Evolutionary conservation across 208 protist genomes (phyloP).

Genomic region (Angomonas deanei): DNA sequence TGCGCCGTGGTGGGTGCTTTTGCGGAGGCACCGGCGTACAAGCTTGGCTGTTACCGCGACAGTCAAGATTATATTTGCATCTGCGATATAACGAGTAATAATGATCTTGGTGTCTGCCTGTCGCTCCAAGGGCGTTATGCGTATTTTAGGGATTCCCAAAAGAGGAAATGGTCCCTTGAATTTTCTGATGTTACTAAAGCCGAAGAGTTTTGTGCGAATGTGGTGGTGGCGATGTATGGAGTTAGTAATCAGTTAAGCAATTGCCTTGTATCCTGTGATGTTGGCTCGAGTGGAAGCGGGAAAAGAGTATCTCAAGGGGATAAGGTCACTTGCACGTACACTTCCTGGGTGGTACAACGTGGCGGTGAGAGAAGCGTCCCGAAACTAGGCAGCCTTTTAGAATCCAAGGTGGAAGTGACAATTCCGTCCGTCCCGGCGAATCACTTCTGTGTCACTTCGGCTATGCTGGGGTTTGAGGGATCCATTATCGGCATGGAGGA

Average conservation of each 20-base stretch:
- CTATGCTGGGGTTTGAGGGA: constrained; percentile 79
- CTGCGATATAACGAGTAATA: constrained; percentile 48
- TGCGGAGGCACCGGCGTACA: constrained; percentile 32
- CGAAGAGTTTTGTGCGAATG: constrained; percentile 49
- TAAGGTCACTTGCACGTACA: constrained; percentile 41
- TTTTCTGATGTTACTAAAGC: constrained; percentile 37
- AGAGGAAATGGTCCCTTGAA: constrained; percentile 54
- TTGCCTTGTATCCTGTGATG: constrained; percentile 52
- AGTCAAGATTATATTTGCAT: constrained; percentile 69
- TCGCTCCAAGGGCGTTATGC: constrained; percentile 51
- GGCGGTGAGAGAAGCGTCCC: constrained; percentile 20
- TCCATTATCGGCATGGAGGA: constrained; percentile 67
- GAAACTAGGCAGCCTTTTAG: constrained; percentile 57
- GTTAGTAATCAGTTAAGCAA: constrained; percentile 43
- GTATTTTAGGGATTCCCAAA: constrained; percentile 67
- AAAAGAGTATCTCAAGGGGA: constrained; percentile 57
- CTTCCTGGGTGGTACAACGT: constrained; percentile 58
- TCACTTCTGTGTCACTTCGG: constrained; percentile 41
- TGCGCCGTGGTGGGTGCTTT: constrained; percentile 56
- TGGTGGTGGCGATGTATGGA: constrained; percentile 66
- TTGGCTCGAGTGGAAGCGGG: constrained; percentile 28
- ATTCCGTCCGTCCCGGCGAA: constrained; percentile 48
- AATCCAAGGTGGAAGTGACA: constrained; percentile 38
- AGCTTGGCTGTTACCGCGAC: constrained; percentile 72
- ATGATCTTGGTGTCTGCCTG: constrained; percentile 56